Evolutionary conservation across 2,329 filamentous ascomycete genomes (phyloP), one percentile per base, ranked within the genome.

Genomic region (Aspergillus latus): DNA sequence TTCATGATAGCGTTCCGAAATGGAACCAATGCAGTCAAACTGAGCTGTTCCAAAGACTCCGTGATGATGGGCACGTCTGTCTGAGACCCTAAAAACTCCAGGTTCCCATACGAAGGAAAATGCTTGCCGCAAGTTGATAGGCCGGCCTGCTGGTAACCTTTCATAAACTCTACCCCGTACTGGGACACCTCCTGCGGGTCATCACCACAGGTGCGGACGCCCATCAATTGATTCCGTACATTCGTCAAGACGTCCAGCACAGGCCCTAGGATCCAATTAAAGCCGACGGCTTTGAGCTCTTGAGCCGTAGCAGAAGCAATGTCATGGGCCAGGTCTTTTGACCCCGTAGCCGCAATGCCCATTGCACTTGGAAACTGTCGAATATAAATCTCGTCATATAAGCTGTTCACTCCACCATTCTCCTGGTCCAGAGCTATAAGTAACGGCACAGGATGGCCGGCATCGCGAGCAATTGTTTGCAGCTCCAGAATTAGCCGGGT

Each of bases 311-410:
- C 92, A 74, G 93, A 92, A 55, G 92, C 93, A 54, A 97, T 86
- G 64, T 93, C 88, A 69, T 93, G 96, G 5, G 93, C 90, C 53
- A 97, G 79, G 9, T 94, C 86, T 36, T 87, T 87, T 9, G 88
- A 92, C 26, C 92, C 91, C 4, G 92, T 92, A 21, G 94, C 94
- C n/a, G 93, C 92, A 59, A 97, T 83, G 10, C 92, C 93, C 93
- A 99, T 97, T 60, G 93, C 90, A 68, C 92, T 96, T 7, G 94
- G 94, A 65, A 96, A 99, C 71, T 97, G 94, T 63, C 91, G 92
- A 64, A 97, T 93, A 71, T 92, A 94, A 68, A 94, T 90, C 65
- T 96, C 92, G 72, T 97, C 93, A 68, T 95, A 97, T 2, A 97
- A 82, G 75, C 91, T 96, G 77, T 97, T 97, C 72, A 97, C 93